Conservation (phyloP, 2,329 filamentous ascomycete genomes). For the Ascochyta viciae-villosae region DNA sequence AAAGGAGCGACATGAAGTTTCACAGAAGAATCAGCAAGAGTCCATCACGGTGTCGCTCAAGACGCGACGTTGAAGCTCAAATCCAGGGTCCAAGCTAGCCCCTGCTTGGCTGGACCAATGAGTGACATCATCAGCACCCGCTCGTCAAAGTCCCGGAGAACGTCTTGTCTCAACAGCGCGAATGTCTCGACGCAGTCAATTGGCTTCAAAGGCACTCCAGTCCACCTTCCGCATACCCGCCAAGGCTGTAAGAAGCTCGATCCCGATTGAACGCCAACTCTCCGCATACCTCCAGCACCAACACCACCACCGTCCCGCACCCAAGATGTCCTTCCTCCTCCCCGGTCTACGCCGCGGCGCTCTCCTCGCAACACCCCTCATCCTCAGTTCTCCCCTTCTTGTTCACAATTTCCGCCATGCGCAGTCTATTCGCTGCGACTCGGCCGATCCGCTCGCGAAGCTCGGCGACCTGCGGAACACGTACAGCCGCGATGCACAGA, state of each 20-base stretch:
- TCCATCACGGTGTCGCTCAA: conserved; percentile 30
- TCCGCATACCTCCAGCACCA: conserved; percentile 28
- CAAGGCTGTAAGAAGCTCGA: neutral
- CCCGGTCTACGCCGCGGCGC: conserved; percentile 50
- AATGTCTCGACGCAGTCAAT: conserved; percentile 16
- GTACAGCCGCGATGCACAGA: conserved; percentile 50
- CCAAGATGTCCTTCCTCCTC: conserved; percentile 50
- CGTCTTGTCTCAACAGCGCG: neutral
- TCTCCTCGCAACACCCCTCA: conserved; percentile 45
- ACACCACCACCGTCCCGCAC: conserved; percentile 2
- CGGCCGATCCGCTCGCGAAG: conserved; percentile 42
- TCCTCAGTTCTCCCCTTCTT: conserved; percentile 44
- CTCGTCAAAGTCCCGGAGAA: neutral
- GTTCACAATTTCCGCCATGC: conserved; percentile 33
- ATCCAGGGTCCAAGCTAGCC: conserved; percentile 39
- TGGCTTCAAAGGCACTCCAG: conserved; percentile 1
- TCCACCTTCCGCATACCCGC: conserved; percentile 2
- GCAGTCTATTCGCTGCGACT: conserved; percentile 48
- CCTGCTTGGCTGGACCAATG: conserved; percentile 26
- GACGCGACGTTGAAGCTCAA: conserved; percentile 33
- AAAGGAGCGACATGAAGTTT: conserved; percentile 21
- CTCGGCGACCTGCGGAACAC: conserved; percentile 46
- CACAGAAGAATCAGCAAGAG: neutral
- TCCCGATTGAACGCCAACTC: conserved; percentile 25
- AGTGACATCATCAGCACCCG: conserved; percentile 42